Conservation (phyloP, 2,329 filamentous ascomycete species). For the Didymellaceae sp. region DNA sequence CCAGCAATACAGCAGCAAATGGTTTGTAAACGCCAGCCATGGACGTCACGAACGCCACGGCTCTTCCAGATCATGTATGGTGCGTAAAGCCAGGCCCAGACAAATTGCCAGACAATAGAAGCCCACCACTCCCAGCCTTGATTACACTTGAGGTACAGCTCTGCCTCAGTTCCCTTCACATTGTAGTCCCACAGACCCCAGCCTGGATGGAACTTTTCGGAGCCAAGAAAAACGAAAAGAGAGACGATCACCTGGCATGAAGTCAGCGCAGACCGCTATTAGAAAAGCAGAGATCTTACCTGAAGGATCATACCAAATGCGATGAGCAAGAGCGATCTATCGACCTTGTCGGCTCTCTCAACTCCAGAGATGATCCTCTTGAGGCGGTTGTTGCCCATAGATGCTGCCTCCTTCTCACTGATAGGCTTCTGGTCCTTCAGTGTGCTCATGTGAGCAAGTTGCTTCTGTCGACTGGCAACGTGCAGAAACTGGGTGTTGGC, state of each 20-base stretch:
- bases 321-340: constrained; percentile 37
- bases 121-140: constrained; percentile 49
- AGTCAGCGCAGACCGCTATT: background rate
- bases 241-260: constrained; percentile 29
- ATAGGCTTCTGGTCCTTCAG: constrained; percentile 33
- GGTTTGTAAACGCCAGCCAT: constrained; percentile 43
- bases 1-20: constrained; percentile 43
- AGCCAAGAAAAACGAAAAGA: constrained; percentile 41
- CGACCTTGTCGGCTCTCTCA: constrained; percentile 35
- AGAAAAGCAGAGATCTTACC: constrained; percentile 22
- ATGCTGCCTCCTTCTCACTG: constrained; percentile 32
- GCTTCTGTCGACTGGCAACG: constrained; percentile 42
- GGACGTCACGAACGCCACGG: constrained; percentile 41
- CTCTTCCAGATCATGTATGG: constrained; percentile 46
- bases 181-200: constrained; percentile 43
- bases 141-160: constrained; percentile 33
- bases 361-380: constrained; percentile 31
- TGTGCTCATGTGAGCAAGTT: constrained; percentile 34
- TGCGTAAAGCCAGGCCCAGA: constrained; percentile 47
- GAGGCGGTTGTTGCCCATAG: constrained; percentile 33
- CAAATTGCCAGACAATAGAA: constrained; percentile 46
- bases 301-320: constrained; percentile 36
- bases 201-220: constrained; percentile 42
- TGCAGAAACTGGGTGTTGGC: constrained; percentile 47
- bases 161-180: constrained; percentile 31